Evolutionary conservation across 305 asterid species (phyloP).

Genomic region (Fraxinus ornus): DNA sequence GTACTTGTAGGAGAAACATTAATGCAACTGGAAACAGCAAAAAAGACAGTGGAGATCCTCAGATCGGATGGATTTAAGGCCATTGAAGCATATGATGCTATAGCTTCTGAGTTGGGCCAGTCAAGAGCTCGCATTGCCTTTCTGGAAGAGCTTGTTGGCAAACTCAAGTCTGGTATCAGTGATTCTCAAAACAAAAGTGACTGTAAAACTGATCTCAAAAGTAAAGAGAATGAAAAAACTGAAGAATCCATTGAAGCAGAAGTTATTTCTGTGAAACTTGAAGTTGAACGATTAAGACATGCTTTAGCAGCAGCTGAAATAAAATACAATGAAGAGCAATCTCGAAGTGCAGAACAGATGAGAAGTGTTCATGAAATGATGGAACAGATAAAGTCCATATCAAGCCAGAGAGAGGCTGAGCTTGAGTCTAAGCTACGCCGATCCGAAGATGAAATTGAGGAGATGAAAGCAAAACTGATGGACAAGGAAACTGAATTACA

Average conservation of each 20-base stretch:
- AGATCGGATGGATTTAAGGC: slow-evolving; percentile 48
- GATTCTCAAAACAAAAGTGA: slow-evolving; percentile 17
- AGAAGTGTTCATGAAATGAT: slow-evolving; percentile 40
- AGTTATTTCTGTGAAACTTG: slow-evolving; percentile 36
- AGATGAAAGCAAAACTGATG: slow-evolving; percentile 54
- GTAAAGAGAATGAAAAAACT: slow-evolving; percentile 17
- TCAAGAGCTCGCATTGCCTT: slow-evolving; percentile 51
- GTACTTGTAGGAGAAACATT: slow-evolving; percentile 55
- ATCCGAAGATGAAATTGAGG: slow-evolving; percentile 52
- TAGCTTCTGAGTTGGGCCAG: slow-evolving; percentile 55
- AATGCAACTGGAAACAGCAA: slow-evolving; percentile 64
- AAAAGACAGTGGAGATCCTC: slow-evolving; percentile 49
- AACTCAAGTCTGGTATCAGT: slow-evolving; percentile 44
- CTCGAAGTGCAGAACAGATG: slow-evolving; percentile 32
- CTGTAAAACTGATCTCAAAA: slow-evolving; percentile 10
- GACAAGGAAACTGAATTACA: slow-evolving; percentile 67
- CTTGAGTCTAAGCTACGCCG: slow-evolving; percentile 53
- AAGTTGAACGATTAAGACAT: slow-evolving; percentile 39
- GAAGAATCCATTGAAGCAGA: slow-evolving; percentile 31
- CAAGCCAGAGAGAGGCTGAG: slow-evolving; percentile 54
- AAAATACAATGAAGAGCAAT: slow-evolving; percentile 42
- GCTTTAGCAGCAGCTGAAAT: slow-evolving; percentile 50
- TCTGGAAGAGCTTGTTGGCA: slow-evolving; percentile 51
- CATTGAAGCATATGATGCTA: slow-evolving; percentile 41
- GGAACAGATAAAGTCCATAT: slow-evolving; percentile 42